Evolutionary conservation across 768 basidiomycete species (phyloP).

Genomic region (Auriscalpium microsporum): DNA sequence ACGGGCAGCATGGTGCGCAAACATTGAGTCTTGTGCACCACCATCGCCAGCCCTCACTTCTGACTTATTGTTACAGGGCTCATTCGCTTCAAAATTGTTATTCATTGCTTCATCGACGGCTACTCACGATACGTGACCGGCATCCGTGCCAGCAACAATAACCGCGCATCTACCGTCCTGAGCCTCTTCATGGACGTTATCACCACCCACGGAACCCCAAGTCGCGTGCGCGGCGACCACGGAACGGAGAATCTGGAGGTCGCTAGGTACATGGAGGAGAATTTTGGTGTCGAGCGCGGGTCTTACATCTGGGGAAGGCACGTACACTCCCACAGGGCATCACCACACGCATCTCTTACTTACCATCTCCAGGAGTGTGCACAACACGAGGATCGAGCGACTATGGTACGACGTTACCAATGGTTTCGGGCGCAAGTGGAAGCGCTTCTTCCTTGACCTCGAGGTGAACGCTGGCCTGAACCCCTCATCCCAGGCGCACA

Average conservation of each 20-base stretch:
- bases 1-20: slow-evolving; percentile 22
- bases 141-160: slow-evolving; percentile 19
- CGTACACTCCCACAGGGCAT: background rate
- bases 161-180: slow-evolving; percentile 16
- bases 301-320: slow-evolving; percentile 25
- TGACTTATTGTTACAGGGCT: slow-evolving; percentile 2
- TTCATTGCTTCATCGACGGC: background rate
- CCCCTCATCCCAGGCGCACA: slow-evolving; percentile 19
- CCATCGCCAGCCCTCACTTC: slow-evolving; percentile 5
- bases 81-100: slow-evolving; percentile 6
- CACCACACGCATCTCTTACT: no score
- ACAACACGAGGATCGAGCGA: slow-evolving; percentile 32
- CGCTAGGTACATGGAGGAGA: slow-evolving; percentile 19
- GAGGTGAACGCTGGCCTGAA: slow-evolving; percentile 27
- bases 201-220: slow-evolving; percentile 15
- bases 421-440: slow-evolving; percentile 30
- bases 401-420: slow-evolving; percentile 32
- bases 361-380: slow-evolving; percentile 13
- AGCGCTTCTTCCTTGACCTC: slow-evolving; percentile 41
- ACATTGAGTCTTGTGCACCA: background rate
- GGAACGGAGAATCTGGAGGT: slow-evolving; percentile 17
- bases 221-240: slow-evolving; percentile 23
- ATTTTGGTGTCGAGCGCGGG: slow-evolving; percentile 13
- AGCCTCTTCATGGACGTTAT: slow-evolving; percentile 6
- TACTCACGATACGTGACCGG: background rate